phyloP scores from a whole-genome alignment of 768 basidiomycete species.

The Kwoniella mangroviensis region DNA sequence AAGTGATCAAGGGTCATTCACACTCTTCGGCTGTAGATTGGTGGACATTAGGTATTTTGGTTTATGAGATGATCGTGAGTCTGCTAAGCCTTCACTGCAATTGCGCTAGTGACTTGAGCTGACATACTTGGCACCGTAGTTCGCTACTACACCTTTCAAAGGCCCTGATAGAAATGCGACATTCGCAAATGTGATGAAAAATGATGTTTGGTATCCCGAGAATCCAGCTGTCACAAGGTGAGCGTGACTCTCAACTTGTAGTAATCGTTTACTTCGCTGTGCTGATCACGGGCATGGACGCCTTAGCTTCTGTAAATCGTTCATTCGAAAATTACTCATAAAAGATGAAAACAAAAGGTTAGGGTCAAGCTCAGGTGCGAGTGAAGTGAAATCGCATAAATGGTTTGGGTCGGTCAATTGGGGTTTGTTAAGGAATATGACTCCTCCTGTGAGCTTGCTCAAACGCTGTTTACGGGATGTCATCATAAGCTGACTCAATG shows the following conservation, averaged over 20 bases:
- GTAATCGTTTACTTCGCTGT: conserved; percentile 19
- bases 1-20: conserved; percentile 94
- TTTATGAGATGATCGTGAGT: conserved; percentile 80
- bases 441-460: conserved; percentile 80
- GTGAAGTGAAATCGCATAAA: conserved; percentile 97
- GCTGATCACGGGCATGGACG: not conserved
- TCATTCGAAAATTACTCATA: conserved; percentile 81
- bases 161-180: conserved; percentile 92
- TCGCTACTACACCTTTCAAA: conserved; percentile 98
- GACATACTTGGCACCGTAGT: conserved; percentile 63
- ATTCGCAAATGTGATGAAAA: conserved; percentile 89
- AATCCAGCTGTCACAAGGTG: conserved; percentile 75
- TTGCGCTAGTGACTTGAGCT: not conserved
- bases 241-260: conserved; percentile 43
- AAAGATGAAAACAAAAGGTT: conserved; percentile 87
- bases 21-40: conserved; percentile 99
- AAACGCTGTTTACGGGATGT: conserved; percentile 63
- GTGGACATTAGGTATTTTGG: conserved; percentile 98
- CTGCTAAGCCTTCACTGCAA: too few species aligned
- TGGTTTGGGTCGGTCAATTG: conserved; percentile 97
- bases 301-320: conserved; percentile 80
- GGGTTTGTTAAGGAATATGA: conserved; percentile 89
- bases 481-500: conserved; percentile 68
- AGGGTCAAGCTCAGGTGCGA: conserved; percentile 91
- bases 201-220: conserved; percentile 85